Conservation (phyloP, 2,329 filamentous ascomycete species). For the Sporothrix schenckii region DNA sequence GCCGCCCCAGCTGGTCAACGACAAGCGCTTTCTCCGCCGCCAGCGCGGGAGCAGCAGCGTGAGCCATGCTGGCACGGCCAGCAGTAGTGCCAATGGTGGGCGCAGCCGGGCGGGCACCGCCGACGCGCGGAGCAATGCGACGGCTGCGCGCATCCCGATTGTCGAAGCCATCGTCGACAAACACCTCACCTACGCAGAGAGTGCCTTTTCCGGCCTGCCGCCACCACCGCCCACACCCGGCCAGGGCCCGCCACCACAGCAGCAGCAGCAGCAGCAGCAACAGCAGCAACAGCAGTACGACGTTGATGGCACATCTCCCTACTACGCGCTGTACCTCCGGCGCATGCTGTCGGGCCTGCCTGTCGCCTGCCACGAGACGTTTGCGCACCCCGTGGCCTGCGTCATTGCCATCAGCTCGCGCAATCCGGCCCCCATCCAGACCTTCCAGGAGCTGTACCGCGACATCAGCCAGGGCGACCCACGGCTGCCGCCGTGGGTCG, state of each 20-base stretch:
- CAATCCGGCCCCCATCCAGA: conserved; percentile 80
- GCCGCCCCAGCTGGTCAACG: conserved; percentile 25
- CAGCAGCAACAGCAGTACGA: conserved; percentile 45
- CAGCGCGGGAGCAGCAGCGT: conserved; percentile 21
- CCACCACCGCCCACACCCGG: conserved; percentile 45
- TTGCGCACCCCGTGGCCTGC: conserved; percentile 90
- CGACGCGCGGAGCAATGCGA: conserved; percentile 30
- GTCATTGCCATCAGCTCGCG: conserved; percentile 94
- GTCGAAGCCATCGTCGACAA: conserved; percentile 80
- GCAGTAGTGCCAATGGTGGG: background rate
- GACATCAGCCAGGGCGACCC: conserved; percentile 78
- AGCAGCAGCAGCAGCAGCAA: no score
- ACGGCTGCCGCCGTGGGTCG: conserved; percentile 79
- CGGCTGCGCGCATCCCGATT: conserved; percentile 59
- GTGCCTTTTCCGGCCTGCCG: conserved; percentile 50
- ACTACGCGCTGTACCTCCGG: conserved; percentile 83
- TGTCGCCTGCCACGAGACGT: conserved; percentile 84
- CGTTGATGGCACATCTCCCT: conserved; percentile 66
- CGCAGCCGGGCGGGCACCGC: conserved; percentile 36
- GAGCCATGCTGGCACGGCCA: background rate
- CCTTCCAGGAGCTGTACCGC: conserved; percentile 79
- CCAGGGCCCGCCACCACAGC: conserved; percentile 39
- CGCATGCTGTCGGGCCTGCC: conserved; percentile 79
- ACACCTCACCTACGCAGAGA: conserved; percentile 76
- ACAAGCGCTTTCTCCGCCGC: background rate